These are phyloP conservation scores for Paramyrothecium sp. DNA, from an alignment of 2,329 filamentous ascomycete species.

Conservation along the genomic window DNA sequence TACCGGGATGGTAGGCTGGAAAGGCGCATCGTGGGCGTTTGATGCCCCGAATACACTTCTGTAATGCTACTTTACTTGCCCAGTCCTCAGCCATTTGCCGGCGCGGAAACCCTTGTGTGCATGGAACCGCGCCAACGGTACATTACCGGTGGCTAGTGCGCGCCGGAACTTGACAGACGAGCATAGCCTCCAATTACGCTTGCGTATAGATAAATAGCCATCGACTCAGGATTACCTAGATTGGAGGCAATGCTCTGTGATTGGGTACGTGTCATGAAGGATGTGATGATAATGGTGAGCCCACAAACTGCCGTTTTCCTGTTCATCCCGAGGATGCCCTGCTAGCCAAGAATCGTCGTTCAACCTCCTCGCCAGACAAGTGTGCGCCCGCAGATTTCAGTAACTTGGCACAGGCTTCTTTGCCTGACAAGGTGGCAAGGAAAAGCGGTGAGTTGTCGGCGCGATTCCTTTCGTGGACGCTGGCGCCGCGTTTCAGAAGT, in stretches of 20 bases:
- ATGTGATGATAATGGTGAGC: not conserved
- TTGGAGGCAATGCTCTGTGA: not conserved
- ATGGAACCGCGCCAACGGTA: too few species aligned
- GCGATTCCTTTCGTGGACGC: slow-evolving; percentile 63
- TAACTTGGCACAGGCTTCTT: slow-evolving; percentile 50
- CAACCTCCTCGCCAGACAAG: slow-evolving; percentile 43
- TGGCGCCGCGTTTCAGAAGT: slow-evolving; percentile 60
- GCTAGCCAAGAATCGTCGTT: slow-evolving; percentile 14
- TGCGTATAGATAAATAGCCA: too few species aligned
- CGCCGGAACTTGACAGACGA: too few species aligned
- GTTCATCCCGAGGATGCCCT: not conserved
- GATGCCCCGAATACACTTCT: not conserved
- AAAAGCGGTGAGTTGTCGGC: slow-evolving; percentile 67
- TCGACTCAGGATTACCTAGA: too few species aligned
- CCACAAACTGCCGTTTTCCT: not conserved
- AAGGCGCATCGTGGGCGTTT: too few species aligned
- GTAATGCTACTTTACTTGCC: not conserved
- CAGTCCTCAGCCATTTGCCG: too few species aligned
- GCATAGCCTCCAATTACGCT: too few species aligned
- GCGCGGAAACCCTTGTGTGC: too few species aligned
- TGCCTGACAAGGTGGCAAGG: slow-evolving; percentile 58
- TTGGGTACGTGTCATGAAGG: not conserved
- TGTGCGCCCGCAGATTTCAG: slow-evolving; percentile 59
- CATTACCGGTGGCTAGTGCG: too few species aligned
- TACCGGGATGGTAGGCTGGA: not conserved